A percentile compares a stretch with the other conserved stretches of the same genome.
Evolutionary conservation across 331 rosid genomes (phyloP).

Genomic region (Malus hybrid): DNA sequence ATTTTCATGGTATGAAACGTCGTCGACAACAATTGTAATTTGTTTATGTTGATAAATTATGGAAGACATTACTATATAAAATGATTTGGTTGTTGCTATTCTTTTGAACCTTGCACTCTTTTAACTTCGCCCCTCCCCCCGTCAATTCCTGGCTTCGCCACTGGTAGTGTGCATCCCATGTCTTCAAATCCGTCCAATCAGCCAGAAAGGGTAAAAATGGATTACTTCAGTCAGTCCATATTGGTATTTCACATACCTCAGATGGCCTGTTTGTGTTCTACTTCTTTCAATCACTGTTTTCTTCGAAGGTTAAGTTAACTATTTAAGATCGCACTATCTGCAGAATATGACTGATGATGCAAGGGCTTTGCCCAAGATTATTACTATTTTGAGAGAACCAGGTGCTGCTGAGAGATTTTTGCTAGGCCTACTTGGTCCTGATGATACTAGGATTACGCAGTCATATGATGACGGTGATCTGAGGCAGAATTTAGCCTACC

Average conservation of each 20-base stretch:
- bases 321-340: too few relatives aligned
- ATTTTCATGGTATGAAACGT: too few relatives aligned
- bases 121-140: too few relatives aligned
- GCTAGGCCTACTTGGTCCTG: neutral
- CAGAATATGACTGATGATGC: too few relatives aligned
- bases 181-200: constrained; percentile 30
- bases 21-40: too few relatives aligned
- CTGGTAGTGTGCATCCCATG: constrained; percentile 33
- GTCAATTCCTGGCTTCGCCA: too few relatives aligned
- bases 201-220: constrained; percentile 32
- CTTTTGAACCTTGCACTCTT: too few relatives aligned
- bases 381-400: neutral
- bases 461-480: neutral
- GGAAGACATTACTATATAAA: too few relatives aligned
- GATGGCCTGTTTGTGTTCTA: neutral
- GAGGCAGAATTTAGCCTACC: constrained; percentile 1
- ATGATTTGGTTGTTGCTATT: too few relatives aligned
- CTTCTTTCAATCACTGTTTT: neutral
- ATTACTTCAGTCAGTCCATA: neutral
- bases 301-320: neutral
- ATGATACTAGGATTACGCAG: neutral
- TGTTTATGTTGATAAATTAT: too few relatives aligned
- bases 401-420: neutral
- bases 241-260: neutral
- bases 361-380: neutral